Evolutionary conservation across 2,329 filamentous ascomycete species (phyloP).

Genomic region (Xylaria sp.): DNA sequence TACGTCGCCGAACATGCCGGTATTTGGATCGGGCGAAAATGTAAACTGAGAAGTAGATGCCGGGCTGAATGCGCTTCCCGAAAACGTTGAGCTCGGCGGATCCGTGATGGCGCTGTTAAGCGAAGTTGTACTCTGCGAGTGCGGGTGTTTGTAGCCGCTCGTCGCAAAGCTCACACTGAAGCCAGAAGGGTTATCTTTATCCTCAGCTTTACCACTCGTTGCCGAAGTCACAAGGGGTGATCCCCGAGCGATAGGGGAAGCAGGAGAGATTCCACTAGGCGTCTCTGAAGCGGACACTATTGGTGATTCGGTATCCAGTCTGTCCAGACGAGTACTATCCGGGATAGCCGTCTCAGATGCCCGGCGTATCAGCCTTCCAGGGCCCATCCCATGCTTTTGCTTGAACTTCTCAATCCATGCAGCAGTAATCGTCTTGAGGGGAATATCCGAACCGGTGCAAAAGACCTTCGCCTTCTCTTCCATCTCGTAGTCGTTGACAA

Average conservation of each 20-base stretch:
- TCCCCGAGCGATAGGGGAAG: slow-evolving; percentile 68
- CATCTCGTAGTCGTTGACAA: slow-evolving; percentile 80
- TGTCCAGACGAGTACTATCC: slow-evolving; percentile 65
- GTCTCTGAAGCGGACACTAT: slow-evolving; percentile 64
- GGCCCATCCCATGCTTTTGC: slow-evolving; percentile 73
- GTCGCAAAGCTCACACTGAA: slow-evolving; percentile 63
- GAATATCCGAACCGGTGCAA: slow-evolving; percentile 72
- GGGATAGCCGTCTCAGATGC: slow-evolving; percentile 74
- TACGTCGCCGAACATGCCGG: slow-evolving; percentile 65
- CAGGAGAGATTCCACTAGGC: slow-evolving; percentile 71
- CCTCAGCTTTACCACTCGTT: slow-evolving; percentile 69
- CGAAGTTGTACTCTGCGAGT: slow-evolving; percentile 71
- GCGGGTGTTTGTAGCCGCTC: slow-evolving; percentile 62
- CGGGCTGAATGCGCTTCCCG: slow-evolving; percentile 74
- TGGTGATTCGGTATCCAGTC: slow-evolving; percentile 58
- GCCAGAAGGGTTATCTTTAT: slow-evolving; percentile 63
- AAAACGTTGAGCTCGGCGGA: slow-evolving; percentile 68
- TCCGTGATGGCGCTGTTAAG: slow-evolving; percentile 72
- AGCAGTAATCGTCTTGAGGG: slow-evolving; percentile 72
- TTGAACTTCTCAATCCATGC: slow-evolving; percentile 96
- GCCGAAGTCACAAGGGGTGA: slow-evolving; percentile 75
- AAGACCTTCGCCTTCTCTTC: slow-evolving; percentile 85
- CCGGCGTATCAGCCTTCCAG: slow-evolving; percentile 57
- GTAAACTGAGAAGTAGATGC: slow-evolving; percentile 74
- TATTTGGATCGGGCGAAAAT: slow-evolving; percentile 76